Percentiles rank a stretch among this genome's conserved stretches.
Evolutionary conservation across 2,329 filamentous ascomycete species (phyloP).

Genomic region (Aspergillus udagawae): DNA sequence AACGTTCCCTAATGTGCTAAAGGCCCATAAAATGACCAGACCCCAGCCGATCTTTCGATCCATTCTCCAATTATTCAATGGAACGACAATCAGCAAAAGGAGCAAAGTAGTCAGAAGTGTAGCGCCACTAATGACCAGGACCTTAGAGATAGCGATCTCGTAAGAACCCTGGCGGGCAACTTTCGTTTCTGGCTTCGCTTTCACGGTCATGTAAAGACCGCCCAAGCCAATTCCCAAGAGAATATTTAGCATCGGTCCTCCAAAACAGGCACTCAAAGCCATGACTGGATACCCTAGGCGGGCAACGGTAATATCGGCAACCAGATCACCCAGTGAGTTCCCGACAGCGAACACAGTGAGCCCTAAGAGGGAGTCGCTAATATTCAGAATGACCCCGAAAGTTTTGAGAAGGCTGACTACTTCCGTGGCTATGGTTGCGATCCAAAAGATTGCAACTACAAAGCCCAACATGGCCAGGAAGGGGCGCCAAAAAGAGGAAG

Average conservation of each 20-base stretch:
- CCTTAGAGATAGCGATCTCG: conserved; percentile 76
- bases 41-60: conserved; percentile 76
- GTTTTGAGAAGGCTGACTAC: conserved; percentile 94
- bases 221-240: conserved; percentile 89
- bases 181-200: conserved; percentile 28
- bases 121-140: conserved; percentile 78
- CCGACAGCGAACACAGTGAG: conserved; percentile 95
- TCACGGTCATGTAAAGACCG: conserved; percentile 81
- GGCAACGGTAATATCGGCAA: conserved; percentile 92
- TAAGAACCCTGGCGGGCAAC: conserved; percentile 55
- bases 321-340: conserved; percentile 89
- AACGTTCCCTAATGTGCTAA: conserved; percentile 79
- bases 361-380: conserved; percentile 90
- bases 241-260: conserved; percentile 98
- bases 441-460: conserved; percentile 88
- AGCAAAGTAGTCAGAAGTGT: conserved; percentile 77
- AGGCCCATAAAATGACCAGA: conserved; percentile 72
- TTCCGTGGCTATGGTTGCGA: conserved; percentile 90
- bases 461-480: conserved; percentile 87
- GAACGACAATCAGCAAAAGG: conserved; percentile 73
- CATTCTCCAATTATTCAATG: conserved; percentile 81
- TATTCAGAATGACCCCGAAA: conserved; percentile 83
- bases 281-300: conserved; percentile 93
- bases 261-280: conserved; percentile 91
- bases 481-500: conserved; percentile 68